Percentiles rank a stretch among this genome's conserved stretches.
These are phyloP conservation scores for Aspergillus ruber DNA, from an alignment of 2,329 filamentous ascomycete genomes.

Conservation along the genomic window DNA sequence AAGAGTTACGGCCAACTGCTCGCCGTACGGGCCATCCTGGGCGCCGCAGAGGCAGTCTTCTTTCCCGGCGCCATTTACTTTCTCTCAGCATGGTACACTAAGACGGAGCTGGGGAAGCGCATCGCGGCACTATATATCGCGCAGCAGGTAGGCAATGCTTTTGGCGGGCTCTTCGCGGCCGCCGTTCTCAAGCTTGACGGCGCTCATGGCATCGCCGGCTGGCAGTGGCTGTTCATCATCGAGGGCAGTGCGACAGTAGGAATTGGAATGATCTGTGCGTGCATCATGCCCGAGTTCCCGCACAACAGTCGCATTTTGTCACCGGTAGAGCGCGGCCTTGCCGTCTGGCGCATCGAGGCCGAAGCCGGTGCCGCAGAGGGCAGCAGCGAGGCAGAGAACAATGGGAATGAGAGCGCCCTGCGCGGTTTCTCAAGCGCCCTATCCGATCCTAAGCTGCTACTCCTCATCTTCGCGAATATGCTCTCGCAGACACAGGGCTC, in stretches of 20 bases:
- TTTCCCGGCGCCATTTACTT: slow-evolving; percentile 43
- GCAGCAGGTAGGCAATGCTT: slow-evolving; percentile 21
- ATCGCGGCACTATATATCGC: slow-evolving; percentile 25
- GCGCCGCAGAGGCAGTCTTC: slow-evolving; percentile 58
- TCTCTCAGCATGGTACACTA: slow-evolving; percentile 38
- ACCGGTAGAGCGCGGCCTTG: slow-evolving; percentile 14
- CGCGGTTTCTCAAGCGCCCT: slow-evolving; percentile 23
- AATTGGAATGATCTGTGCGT: slow-evolving; percentile 25
- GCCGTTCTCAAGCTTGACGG: slow-evolving; percentile 20
- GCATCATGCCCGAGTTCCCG: slow-evolving; percentile 35
- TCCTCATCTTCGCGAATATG: slow-evolving; percentile 36
- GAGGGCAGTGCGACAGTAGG: slow-evolving; percentile 21
- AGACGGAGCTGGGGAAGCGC: slow-evolving; percentile 23
- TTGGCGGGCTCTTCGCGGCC: slow-evolving; percentile 21
- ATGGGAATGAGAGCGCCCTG: slow-evolving; percentile 24
- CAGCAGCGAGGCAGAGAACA: background rate
- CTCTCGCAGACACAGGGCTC: slow-evolving; percentile 32
- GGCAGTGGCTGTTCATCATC: slow-evolving; percentile 26
- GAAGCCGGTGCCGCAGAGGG: slow-evolving; percentile 37
- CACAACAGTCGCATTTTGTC: slow-evolving; percentile 33
- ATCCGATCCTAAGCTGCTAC: slow-evolving; percentile 31
- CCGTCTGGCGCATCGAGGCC: slow-evolving; percentile 22
- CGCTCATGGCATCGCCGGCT: slow-evolving; percentile 13
- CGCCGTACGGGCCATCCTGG: slow-evolving; percentile 52
- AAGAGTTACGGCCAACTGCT: slow-evolving; percentile 51